Evolutionary conservation across 768 basidiomycete species (phyloP), one percentile per base, ranked within the genome.

Genomic region (Boletus vinaceobasis): DNA sequence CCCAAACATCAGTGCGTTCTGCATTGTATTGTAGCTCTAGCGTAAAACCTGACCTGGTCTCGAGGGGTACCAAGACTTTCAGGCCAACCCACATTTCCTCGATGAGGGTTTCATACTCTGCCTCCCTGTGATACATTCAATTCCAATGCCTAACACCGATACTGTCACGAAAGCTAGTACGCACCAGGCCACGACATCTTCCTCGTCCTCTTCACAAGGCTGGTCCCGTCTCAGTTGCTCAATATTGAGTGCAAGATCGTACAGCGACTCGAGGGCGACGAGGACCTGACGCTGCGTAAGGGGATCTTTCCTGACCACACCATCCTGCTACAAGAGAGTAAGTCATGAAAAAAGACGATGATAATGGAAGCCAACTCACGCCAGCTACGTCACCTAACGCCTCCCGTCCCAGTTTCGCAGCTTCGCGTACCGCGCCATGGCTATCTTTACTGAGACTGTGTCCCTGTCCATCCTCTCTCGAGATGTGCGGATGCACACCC

Each of bases 11-110:
- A 64, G 48, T 31, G 11, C 23, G 9, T n/a, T 45, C 46, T 26
- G 17, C 5, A 26, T 43, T 21, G 14, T 6, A 49, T 27, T 2
- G 19, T 32, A 13, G 26, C 8, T n/a, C 21, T 31, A 15, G 13
- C 6, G 19, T 0, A 38, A 29, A 38, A 1, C 58, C 76, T 37
- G 58, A 93, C 94, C 93, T 94, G n/a, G 90, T 88, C 67, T 94
- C 94, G 17, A 98, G 80, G 38, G 93, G 93, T 5, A 90, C 86
- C 77, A 90, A 87, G n/a, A 98, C 90, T 61, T 86, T 79, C 27
- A 96, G 70, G 32, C 82, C 83, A 53, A 83, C 78, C 91, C 93
- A 99, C 48, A 98, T 77, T 55, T 81, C 74, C 53, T 88, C 84
- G 4, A 88, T 79, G 32, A 85, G 71, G 4, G 71, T 70, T 10